These are phyloP conservation scores for Croton laevigatus DNA, from an alignment of 441 rosid genomes.

Conservation along the genomic window DNA sequence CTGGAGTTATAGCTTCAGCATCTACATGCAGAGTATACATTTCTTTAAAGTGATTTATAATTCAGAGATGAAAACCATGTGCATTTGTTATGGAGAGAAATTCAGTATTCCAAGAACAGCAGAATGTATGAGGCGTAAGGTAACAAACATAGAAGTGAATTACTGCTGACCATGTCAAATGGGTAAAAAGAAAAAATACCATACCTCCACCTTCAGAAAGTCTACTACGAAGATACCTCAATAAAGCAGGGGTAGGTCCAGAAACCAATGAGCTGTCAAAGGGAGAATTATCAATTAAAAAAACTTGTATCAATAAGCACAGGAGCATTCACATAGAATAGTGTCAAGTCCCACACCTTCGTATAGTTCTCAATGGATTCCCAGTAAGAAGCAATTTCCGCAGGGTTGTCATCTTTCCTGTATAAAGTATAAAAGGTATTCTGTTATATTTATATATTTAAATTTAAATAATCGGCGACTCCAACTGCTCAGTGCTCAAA, in stretches of 20 bases:
- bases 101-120: constrained; percentile 1
- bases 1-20: constrained; percentile 51
- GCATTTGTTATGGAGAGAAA: constrained; percentile 1
- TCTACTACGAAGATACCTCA: constrained; percentile 82
- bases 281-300: constrained; percentile 3
- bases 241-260: constrained; percentile 84
- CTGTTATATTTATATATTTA: neutral
- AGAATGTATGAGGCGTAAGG: neutral
- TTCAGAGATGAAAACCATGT: constrained; percentile 9
- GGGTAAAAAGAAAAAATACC: constrained; percentile 16
- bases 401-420: constrained; percentile 83
- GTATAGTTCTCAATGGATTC: constrained; percentile 83
- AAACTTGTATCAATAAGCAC: constrained; percentile 23
- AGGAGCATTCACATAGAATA: constrained; percentile 19
- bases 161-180: neutral
- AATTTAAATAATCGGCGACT: constrained; percentile 1
- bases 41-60: constrained; percentile 13
- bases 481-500: neutral
- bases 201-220: constrained; percentile 73
- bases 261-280: constrained; percentile 73
- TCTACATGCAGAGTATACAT: constrained; percentile 37
- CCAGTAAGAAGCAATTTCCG: constrained; percentile 77
- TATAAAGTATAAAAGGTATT: constrained; percentile 17
- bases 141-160: neutral
- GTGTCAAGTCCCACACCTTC: constrained; percentile 53